Evolutionary conservation across 129 eudicot species (phyloP).

Genomic region (Smallanthus sonchifolius): DNA sequence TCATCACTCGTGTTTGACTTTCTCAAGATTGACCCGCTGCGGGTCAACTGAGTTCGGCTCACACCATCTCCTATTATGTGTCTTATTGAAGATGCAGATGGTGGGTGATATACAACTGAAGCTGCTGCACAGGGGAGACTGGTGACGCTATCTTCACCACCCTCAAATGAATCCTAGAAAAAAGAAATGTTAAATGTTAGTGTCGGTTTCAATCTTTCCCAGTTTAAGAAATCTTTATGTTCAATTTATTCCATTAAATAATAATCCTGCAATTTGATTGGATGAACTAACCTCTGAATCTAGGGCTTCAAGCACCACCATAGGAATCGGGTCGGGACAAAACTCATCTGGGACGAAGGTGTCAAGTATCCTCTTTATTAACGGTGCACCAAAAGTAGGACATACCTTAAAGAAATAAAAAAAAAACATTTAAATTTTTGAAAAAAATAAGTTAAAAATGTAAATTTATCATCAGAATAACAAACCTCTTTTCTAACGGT

Average conservation of each 20-base stretch:
- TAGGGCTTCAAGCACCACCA: conserved; percentile 56
- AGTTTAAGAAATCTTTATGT: neutral
- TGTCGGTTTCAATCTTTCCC: neutral
- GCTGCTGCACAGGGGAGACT: conserved; percentile 64
- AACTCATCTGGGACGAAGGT: conserved; percentile 85
- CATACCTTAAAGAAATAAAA: conserved; percentile 53
- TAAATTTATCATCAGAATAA: neutral
- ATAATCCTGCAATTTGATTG: neutral
- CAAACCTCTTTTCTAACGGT: conserved; percentile 80
- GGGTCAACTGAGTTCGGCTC: conserved; percentile 40
- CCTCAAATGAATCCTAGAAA: conserved; percentile 46
- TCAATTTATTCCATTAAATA: neutral
- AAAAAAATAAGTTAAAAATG: neutral
- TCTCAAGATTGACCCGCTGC: conserved; percentile 59
- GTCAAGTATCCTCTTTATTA: conserved; percentile 67
- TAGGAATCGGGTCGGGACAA: conserved; percentile 73
- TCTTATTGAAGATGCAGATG: conserved; percentile 49
- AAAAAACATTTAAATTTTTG: neutral
- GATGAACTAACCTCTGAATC: conserved; percentile 63
- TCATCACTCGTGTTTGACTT: conserved; percentile 90
- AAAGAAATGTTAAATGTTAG: neutral
- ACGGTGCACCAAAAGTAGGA: conserved; percentile 60
- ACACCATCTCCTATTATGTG: conserved; percentile 40
- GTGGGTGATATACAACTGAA: conserved; percentile 52
- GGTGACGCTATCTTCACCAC: conserved; percentile 40